Base-by-base conservation (phyloP, 805 yeast species). In the Kazachstania bromeliacearum region DNA sequence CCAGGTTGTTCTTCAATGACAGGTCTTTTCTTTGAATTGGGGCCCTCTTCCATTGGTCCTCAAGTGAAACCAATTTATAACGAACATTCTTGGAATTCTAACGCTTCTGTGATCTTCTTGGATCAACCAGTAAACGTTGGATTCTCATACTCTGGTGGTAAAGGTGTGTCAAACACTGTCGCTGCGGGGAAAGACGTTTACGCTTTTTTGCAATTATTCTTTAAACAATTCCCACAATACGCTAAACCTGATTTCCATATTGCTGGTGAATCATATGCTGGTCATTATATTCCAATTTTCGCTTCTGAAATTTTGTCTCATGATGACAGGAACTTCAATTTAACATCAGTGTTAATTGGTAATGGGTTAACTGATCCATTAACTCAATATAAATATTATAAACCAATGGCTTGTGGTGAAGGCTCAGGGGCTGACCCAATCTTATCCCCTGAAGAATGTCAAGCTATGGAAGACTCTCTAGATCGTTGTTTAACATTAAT, bases 1-100 rank as follows among this genome's bases (percentile, higher is more conserved):
- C 99, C 99, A 0, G 99, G 98, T 0, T 92, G 99, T 57, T 87
- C 96, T 2, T 87, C 96, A 0, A 77, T 92, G 92, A 97, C 92
- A 58, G 99, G 99, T n/a, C 94, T 95, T 0, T 57, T 92, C 46
- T 75, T 88, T 76, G 98, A 92, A 57, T 64, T 79, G 4, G 98
- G 99, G 0, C 97, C 98, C 1, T 72, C 85, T 31, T 67, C 95
- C 33, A 70, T 87, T 16, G 63, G 64, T 45, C 47, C 55, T 0
- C 53, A 70, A 9, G 65, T 63, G 4, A 58, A 68, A 37, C 70
- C 85, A 5, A 59, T 56, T 12, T 59, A 65, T 37, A 85, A 85
- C 57, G 53, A 64, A 2, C 95, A 94, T 0, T 71, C 92, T 2
- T 92, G 98, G 98, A 77, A 79, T 55, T 73, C 79, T 40, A 66